Base-by-base conservation (phyloP, 441 rosid genomes). In the Populus hybrid region DNA sequence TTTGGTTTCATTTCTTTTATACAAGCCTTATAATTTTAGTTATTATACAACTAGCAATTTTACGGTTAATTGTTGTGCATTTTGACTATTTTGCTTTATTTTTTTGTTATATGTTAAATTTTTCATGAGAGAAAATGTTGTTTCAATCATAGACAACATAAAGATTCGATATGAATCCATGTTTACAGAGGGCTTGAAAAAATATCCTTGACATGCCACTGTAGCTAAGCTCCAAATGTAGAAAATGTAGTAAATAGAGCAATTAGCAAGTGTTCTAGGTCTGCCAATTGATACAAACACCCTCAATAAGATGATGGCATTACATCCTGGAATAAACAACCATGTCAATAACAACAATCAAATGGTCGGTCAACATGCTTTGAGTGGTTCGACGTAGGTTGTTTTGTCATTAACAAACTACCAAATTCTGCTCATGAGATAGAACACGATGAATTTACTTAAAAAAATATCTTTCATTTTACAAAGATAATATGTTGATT, bases 241-340 rank as follows among this genome's bases (percentile, higher is more conserved):
- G 76, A 92, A 91, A 87, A 86, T 93, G 91, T 97, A 90, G 85
- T 96, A 94, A 79, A 88, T 90, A 86, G 96, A 96, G 84, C 99
- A 93, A 85, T 85, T 88, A 50, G 89, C 93, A 14, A 88, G 77
- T 78, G 88, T 79, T 77, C 96, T 90, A 84, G 98, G 99, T 53
- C 87, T 93, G 76, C 94, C 96, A 65, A 85, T 94, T 75, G 99
- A 96, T 71, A 77, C 92, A 82, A 93, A 82, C 85, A 84, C 93
- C 59, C 91, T 94, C 69, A 94, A 91, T 82, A 94, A 94, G 89
- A 85, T 94, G 68, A 90, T 92, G 92, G 88, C 96, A 16, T 74
- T 91, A 66, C 92, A 93, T 76, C 87, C 95, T 0, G 91, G 92
- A 73, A 75, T 89, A 36, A 92, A 82, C 84, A 88, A 74, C 78